These are phyloP conservation scores for Tilletia caries DNA, from an alignment of 1,284 basidiomycete species.

Conservation along the genomic window DNA sequence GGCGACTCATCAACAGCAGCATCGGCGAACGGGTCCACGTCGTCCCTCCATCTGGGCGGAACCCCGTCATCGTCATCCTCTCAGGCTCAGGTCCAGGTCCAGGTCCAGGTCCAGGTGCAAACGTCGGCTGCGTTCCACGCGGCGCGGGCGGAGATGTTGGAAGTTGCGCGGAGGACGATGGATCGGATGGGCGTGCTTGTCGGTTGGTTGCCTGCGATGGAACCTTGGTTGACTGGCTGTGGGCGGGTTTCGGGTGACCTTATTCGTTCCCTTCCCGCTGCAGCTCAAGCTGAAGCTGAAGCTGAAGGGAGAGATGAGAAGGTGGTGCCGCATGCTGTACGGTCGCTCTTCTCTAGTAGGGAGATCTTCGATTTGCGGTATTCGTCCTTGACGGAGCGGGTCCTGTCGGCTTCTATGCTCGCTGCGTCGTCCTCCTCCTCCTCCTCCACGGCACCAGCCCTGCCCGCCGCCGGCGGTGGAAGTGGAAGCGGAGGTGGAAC, in stretches of 20 bases:
- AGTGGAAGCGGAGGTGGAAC: neutral
- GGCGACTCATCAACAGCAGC: neutral
- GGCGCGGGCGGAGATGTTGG: slow-evolving; percentile 72
- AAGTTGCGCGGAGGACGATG: slow-evolving; percentile 73
- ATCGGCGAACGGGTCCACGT: neutral
- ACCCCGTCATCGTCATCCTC: neutral
- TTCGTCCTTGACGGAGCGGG: slow-evolving; percentile 65
- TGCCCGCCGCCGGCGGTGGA: neutral
- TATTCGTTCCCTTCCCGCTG: too few species aligned
- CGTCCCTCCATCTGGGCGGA: neutral
- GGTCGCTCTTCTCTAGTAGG: slow-evolving; percentile 45
- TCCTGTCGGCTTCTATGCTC: slow-evolving; percentile 71
- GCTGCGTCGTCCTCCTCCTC: neutral
- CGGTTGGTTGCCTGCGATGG: slow-evolving; percentile 67
- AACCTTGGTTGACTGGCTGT: slow-evolving; percentile 63
- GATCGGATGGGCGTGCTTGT: slow-evolving; percentile 72
- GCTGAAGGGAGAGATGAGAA: too few species aligned
- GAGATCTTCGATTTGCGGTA: slow-evolving; percentile 44
- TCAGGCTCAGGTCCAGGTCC: too few species aligned
- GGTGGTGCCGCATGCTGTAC: neutral
- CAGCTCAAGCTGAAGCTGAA: too few species aligned
- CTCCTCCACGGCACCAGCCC: neutral
- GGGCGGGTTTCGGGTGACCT: neutral
- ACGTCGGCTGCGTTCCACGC: slow-evolving; percentile 40
- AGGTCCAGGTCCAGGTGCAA: neutral